A percentile compares a stretch with the other conserved stretches of the same genome.
These are phyloP conservation scores for Madurella fahalii DNA, from an alignment of 2,329 filamentous ascomycete species.

Conservation along the genomic window DNA sequence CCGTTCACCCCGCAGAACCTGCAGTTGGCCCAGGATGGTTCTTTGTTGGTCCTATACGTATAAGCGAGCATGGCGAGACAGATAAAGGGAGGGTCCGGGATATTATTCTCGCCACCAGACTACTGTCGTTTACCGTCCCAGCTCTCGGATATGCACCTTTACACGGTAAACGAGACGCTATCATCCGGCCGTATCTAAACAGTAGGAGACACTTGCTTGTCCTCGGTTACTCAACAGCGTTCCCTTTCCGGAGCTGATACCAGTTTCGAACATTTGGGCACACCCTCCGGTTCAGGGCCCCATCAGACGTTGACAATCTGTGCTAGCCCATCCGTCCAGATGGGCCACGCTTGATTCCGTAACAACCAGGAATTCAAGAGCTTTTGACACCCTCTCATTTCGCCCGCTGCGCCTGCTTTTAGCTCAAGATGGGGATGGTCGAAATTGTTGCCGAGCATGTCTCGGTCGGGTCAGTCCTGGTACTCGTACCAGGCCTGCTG, in stretches of 20 bases:
- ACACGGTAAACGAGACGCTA: no score
- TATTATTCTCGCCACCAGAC: background rate
- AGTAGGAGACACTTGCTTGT: background rate
- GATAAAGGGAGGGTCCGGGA: background rate
- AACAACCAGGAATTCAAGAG: no score
- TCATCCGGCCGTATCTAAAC: no score
- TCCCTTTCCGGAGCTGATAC: background rate
- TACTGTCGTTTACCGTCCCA: background rate
- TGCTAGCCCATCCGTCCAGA: no score
- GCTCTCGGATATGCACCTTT: no score
- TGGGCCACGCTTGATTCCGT: no score
- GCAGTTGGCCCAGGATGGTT: no score
- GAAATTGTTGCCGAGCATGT: slow-evolving; percentile 43
- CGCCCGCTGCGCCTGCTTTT: background rate
- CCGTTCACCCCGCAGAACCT: background rate
- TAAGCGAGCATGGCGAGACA: background rate
- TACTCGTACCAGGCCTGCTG: slow-evolving; percentile 34
- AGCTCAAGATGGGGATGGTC: slow-evolving; percentile 44
- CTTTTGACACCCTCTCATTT: no score
- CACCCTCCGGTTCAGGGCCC: no score
- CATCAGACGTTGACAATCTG: no score
- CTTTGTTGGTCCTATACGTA: background rate
- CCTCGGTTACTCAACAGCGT: background rate
- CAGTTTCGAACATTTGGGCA: no score
- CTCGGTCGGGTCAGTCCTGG: slow-evolving; percentile 38